Percentiles rank a stretch among this genome's conserved stretches.
These are phyloP conservation scores for Stephania cephalantha DNA, from an alignment of 164 flowering plant species.

Conservation along the genomic window DNA sequence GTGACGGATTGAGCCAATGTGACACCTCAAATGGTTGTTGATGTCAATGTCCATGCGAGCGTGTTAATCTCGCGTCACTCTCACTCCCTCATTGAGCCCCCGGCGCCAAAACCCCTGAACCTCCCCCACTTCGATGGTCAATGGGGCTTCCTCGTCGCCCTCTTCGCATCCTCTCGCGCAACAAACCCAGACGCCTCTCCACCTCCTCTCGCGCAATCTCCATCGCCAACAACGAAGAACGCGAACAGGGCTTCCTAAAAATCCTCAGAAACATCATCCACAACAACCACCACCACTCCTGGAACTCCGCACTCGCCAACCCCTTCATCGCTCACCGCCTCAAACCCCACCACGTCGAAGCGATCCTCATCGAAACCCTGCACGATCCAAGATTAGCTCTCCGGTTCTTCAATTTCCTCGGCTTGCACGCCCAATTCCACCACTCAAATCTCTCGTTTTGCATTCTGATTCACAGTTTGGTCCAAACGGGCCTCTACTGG, in stretches of 20 bases:
- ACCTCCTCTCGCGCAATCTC: conserved; percentile 4
- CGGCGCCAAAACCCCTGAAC: neutral
- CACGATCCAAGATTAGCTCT: conserved; percentile 65
- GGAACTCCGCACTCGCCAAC: conserved; percentile 44
- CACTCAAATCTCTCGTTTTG: conserved; percentile 78
- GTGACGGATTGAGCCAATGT: no score
- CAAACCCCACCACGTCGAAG: conserved; percentile 56
- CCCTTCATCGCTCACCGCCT: conserved; percentile 30
- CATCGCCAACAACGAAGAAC: conserved; percentile 25
- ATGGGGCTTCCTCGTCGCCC: neutral
- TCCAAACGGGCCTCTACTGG: conserved; percentile 48
- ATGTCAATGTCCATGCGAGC: no score
- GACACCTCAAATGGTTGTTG: no score
- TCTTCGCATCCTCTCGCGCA: neutral
- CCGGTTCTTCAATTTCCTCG: conserved; percentile 80
- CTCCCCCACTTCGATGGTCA: neutral
- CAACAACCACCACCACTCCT: conserved; percentile 47
- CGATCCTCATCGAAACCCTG: conserved; percentile 40
- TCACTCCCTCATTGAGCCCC: no score
- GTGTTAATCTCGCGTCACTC: no score
- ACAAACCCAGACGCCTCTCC: neutral
- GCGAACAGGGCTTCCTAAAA: conserved; percentile 41
- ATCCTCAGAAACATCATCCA: conserved; percentile 40
- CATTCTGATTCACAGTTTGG: conserved; percentile 59
- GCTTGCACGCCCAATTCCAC: conserved; percentile 56